A percentile compares a stretch with the other conserved stretches of the same genome.
phyloP scores from a whole-genome alignment of 2,329 filamentous ascomycete species.

The Aspergillus novoparasiticus region DNA sequence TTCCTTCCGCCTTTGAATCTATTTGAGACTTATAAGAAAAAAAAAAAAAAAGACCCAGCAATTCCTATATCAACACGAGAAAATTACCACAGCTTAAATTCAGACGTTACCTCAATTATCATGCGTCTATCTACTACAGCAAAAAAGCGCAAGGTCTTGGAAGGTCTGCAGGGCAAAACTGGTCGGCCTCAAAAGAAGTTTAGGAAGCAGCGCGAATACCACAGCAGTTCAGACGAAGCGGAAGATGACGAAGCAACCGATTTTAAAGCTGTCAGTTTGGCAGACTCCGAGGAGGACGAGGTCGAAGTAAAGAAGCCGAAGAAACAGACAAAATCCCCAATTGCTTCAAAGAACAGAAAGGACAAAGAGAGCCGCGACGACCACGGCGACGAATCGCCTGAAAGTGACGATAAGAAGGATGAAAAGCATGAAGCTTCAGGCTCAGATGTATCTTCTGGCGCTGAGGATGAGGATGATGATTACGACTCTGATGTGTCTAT shows the following conservation, averaged over 20 bases:
- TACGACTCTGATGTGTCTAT: slow-evolving; percentile 45
- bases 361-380: slow-evolving; percentile 21
- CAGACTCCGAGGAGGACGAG: slow-evolving; percentile 48
- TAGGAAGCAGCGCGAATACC: slow-evolving; percentile 65
- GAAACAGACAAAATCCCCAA: slow-evolving; percentile 22
- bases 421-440: slow-evolving; percentile 24
- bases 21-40: slow-evolving; percentile 28
- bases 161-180: slow-evolving; percentile 58
- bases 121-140: slow-evolving; percentile 43
- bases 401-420: slow-evolving; percentile 17
- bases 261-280: slow-evolving; percentile 55
- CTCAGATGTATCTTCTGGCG: slow-evolving; percentile 23
- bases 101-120: slow-evolving; percentile 8
- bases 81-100: slow-evolving; percentile 16
- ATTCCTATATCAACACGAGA: not conserved
- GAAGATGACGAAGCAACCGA: slow-evolving; percentile 46
- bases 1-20: slow-evolving; percentile 29
- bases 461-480: slow-evolving; percentile 37
- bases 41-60: slow-evolving; percentile 18
- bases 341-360: slow-evolving; percentile 21
- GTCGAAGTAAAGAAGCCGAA: slow-evolving; percentile 26
- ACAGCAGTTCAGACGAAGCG: slow-evolving; percentile 64
- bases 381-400: slow-evolving; percentile 14
- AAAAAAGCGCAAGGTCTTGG: slow-evolving; percentile 62
- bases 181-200: slow-evolving; percentile 59